Evolutionary conservation across 495 filamentous ascomycete species (phyloP).

Genomic region (Aspergillus baeticus): DNA sequence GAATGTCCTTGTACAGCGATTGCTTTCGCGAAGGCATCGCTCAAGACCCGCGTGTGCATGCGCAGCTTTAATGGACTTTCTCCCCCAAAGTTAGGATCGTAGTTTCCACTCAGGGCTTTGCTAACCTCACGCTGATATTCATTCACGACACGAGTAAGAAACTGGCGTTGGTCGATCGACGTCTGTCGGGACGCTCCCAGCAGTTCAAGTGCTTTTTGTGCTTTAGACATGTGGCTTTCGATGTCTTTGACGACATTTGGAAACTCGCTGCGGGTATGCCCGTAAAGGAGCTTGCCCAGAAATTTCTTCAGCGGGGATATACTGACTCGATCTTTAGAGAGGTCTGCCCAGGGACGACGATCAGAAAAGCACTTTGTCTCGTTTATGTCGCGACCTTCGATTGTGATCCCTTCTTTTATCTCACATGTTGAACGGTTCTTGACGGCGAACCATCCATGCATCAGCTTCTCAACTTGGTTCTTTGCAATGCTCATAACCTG

Average conservation of each 20-base stretch:
- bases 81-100: slow-evolving; percentile 16
- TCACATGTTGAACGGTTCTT: slow-evolving; percentile 49
- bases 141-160: slow-evolving; percentile 29
- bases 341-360: slow-evolving; percentile 32
- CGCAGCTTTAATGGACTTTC: slow-evolving; percentile 26
- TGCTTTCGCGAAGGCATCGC: slow-evolving; percentile 27
- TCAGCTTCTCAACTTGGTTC: slow-evolving; percentile 33
- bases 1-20: slow-evolving; percentile 30
- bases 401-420: slow-evolving; percentile 25
- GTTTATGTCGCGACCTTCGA: slow-evolving; percentile 25
- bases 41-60: slow-evolving; percentile 32
- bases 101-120: slow-evolving; percentile 27
- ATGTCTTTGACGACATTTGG: slow-evolving; percentile 33
- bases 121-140: slow-evolving; percentile 28
- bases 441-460: slow-evolving; percentile 53
- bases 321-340: slow-evolving; percentile 31
- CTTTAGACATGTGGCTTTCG: slow-evolving; percentile 11
- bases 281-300: slow-evolving; percentile 23
- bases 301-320: slow-evolving; percentile 20
- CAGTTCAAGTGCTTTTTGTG: slow-evolving; percentile 22
- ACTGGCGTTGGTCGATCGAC: slow-evolving; percentile 30
- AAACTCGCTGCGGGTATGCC: slow-evolving; percentile 31
- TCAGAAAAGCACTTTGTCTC: slow-evolving; percentile 41
- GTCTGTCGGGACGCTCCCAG: slow-evolving; percentile 31
- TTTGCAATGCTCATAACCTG: slow-evolving; percentile 28